Evolutionary conservation across 176 grass and related monocot genomes (phyloP), one percentile per base, ranked within the genome.

Genomic region (maize (Zea mays)): DNA sequence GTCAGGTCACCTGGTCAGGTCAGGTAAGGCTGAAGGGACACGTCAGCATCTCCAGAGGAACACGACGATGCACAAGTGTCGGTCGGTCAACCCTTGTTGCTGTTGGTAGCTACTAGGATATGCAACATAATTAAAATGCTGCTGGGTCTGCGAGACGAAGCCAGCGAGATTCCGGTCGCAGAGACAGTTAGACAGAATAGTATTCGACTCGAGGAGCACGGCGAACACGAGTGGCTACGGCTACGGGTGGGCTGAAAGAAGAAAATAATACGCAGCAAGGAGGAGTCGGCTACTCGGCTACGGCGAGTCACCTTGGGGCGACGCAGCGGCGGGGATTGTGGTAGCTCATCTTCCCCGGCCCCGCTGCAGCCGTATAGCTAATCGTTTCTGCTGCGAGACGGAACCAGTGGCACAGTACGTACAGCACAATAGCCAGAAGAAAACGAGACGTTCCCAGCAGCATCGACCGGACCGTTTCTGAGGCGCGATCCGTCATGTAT

Each of bases 21-120:
- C 27, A 27, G 27, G 27, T 27, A 27, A 27, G 27, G 27, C 1
- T 27, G 27, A 27, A 27, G 27, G 7, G 71, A 6, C 38, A 56
- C 13, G 47, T 33, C 15, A 39, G 8, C 69, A 46, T 14, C 12
- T 7, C 8, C 8, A 49, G 67, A 42, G 5, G 1, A 17, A 42
- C 14, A 5, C 0, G 67, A 9, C 43, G 17, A 55, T 27, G 27
- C 27, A 49, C 49, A 79, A 79, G 62, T 55, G 77, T 75, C 80
- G 76, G 64, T 16, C 44, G 70, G 35, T 73, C 70, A 59, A 46
- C 62, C 27, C 27, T 1, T 27, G 0, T 27, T 27, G 27, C 0
- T 1, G 8, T 43, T 35, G 34, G 20, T 19, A 61, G 27, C 27
- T 27, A 10, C 4, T 62, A 16, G 27, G 27, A 27, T 27, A 0